phyloP scores from a whole-genome alignment of 2,329 filamentous ascomycete genomes.

The Trichoderma lentiforme region DNA sequence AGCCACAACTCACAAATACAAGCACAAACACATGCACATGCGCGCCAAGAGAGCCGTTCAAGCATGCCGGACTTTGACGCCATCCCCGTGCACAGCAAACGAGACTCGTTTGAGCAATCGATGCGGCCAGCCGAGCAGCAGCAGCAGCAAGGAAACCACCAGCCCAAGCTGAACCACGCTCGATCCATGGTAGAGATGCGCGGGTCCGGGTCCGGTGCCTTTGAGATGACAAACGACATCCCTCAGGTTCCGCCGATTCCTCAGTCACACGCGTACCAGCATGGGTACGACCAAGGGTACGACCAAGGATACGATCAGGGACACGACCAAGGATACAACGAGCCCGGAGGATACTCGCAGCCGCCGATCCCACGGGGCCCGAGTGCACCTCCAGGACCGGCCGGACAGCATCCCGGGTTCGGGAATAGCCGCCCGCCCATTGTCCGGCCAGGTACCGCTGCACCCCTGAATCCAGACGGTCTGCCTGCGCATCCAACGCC shows the following conservation, averaged over 20 bases:
- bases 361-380: constrained; percentile 30
- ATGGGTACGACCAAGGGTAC: neutral
- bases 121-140: constrained; percentile 42
- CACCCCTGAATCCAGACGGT: constrained; percentile 40
- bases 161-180: constrained; percentile 55
- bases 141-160: constrained; percentile 49
- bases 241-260: constrained; percentile 54
- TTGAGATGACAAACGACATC: constrained; percentile 67
- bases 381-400: constrained; percentile 31
- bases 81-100: constrained; percentile 32
- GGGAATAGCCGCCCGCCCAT: constrained; percentile 9
- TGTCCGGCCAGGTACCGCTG: constrained; percentile 24
- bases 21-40: neutral
- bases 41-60: constrained; percentile 23
- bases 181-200: constrained; percentile 67
- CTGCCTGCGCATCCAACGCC: constrained; percentile 61
- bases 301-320: neutral
- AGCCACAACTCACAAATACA: constrained; percentile 22
- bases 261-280: constrained; percentile 24
- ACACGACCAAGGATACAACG: constrained; percentile 23
- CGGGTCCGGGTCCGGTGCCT: constrained; percentile 63
- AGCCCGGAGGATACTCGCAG: constrained; percentile 27
- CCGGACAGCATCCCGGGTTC: constrained; percentile 18
- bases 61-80: constrained; percentile 45
- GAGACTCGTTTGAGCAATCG: constrained; percentile 48